Base-by-base conservation (phyloP, 164 flowering plant species). In the Annona squamosa region DNA sequence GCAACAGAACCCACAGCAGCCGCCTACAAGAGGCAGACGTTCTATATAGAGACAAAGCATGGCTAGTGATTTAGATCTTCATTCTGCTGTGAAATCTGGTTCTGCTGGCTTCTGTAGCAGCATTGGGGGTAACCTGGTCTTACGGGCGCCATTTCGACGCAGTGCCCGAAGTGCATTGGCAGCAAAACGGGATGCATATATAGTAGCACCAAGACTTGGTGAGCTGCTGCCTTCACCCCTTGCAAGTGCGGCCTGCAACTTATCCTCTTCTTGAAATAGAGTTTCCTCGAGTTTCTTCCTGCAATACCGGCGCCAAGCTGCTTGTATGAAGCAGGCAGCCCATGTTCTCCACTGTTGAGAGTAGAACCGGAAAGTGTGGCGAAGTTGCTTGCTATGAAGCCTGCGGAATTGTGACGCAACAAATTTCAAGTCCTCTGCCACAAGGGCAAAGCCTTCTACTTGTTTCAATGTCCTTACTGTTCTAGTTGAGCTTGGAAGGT, bases 281-380 rank as follows among this genome's bases (percentile, higher is more conserved):
- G 88, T 78, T 72, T 89, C 90, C 69, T 89, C 94, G 18, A 86
- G 69, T 79, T 89, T 94, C 84, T 87, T 91, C 82, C 83, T 88
- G 12, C 78, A 56, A 57, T 94, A 76, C 0, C 97, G 76, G 5
- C 97, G 83, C 97, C 98, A 94, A 0, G 97, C 97, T 18, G 97
- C 97, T 73, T 94, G 98, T 68, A 94, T 84, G 69, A 90, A 94
- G 75, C 95, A 90, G 17, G 98, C 97, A 2, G 97, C 98, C 97
- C 97, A 94, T 1, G 98, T 91, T 78, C 97, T 89, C 99, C 98
- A 93, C 44, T 93, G 98, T 75, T 86, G 95, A 0, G 99, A 96
- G 83, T 93, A 92, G 69, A 89, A 85, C 79, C 99, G 85, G 79
- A 95, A 93, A 19, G 97, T 86, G 79, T 93, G 97, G 4, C 93